A percentile compares a stretch with the other conserved stretches of the same genome.
phyloP scores from a whole-genome alignment of 768 basidiomycete species.

The Tricholomella constricta region DNA sequence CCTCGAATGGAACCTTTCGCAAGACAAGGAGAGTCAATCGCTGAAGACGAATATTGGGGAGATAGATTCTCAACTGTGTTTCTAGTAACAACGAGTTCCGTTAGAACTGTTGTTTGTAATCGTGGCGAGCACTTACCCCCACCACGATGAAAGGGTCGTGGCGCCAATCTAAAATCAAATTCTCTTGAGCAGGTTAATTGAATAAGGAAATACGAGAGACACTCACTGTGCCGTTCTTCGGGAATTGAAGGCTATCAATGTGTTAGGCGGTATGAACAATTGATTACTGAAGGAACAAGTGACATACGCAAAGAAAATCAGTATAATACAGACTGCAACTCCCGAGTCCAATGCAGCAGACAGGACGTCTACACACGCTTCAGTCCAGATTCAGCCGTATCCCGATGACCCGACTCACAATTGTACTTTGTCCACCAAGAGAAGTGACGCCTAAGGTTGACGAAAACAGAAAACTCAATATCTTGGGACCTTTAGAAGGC shows the following conservation, averaged over 20 bases:
- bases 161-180: constrained; percentile 27
- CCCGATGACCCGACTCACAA: constrained; percentile 35
- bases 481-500: too few species aligned
- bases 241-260: constrained; percentile 35
- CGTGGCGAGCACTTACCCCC: constrained; percentile 29
- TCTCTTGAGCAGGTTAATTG: neutral
- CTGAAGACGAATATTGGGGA: neutral
- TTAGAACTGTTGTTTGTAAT: neutral
- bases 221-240: constrained; percentile 37
- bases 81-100: neutral
- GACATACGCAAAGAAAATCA: constrained; percentile 35
- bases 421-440: constrained; percentile 72
- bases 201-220: neutral
- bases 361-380: constrained; percentile 50
- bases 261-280: too few species aligned
- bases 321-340: constrained; percentile 55
- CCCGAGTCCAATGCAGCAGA: constrained; percentile 75
- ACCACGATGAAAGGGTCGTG: constrained; percentile 33
- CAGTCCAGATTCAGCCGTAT: neutral
- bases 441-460: constrained; percentile 63
- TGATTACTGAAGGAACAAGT: too few species aligned
- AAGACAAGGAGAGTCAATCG: neutral
- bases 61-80: constrained; percentile 22
- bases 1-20: constrained; percentile 23
- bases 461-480: too few species aligned